These are phyloP conservation scores for Jacaranda mimosifolia DNA, from an alignment of 257 asterid genomes.

Conservation along the genomic window DNA sequence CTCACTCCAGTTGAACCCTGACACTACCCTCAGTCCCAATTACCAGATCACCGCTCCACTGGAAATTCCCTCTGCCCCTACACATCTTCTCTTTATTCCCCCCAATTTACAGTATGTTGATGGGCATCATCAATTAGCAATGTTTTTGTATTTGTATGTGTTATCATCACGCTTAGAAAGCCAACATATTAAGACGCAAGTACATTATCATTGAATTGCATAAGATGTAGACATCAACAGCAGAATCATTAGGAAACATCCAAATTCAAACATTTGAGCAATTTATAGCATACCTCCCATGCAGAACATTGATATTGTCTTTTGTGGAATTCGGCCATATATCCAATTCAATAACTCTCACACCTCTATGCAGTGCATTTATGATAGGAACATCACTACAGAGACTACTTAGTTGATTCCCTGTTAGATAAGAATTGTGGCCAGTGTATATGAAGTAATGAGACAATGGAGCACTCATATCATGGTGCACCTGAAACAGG, in stretches of 20 bases:
- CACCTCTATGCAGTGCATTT: conserved; percentile 62
- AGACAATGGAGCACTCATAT: conserved; percentile 76
- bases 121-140: too few relatives aligned
- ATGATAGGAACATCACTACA: conserved; percentile 74
- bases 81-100: too few relatives aligned
- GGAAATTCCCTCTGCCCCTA: too few relatives aligned
- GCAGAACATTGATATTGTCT: conserved; percentile 68
- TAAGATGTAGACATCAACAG: too few relatives aligned
- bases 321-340: conserved; percentile 80
- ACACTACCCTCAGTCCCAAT: too few relatives aligned
- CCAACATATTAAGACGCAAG: too few relatives aligned
- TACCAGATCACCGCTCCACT: too few relatives aligned
- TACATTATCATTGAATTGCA: too few relatives aligned
- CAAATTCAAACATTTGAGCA: background rate
- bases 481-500: conserved; percentile 70
- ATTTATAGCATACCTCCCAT: conserved; percentile 66
- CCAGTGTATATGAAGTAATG: conserved; percentile 77
- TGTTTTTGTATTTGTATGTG: too few relatives aligned
- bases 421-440: conserved; percentile 85
- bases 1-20: too few relatives aligned
- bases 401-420: conserved; percentile 57
- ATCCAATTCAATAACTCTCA: conserved; percentile 81
- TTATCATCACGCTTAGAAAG: too few relatives aligned
- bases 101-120: too few relatives aligned
- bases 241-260: background rate